phyloP scores from a whole-genome alignment of 2,329 filamentous ascomycete species.

The Hypoxylon sp. region DNA sequence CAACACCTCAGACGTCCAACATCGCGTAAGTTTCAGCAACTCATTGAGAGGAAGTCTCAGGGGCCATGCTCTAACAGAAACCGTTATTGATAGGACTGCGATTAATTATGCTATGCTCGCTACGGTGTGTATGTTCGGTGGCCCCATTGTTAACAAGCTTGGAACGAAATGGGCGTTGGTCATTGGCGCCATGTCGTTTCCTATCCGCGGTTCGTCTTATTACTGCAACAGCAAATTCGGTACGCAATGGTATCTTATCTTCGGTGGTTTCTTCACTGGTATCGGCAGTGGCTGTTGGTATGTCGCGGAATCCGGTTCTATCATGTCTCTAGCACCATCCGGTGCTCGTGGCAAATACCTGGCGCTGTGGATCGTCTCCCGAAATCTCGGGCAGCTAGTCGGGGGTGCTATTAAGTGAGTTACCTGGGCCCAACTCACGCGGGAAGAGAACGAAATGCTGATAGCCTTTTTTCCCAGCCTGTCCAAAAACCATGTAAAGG shows the following conservation, averaged over 20 bases:
- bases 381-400: conserved; percentile 63
- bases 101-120: conserved; percentile 53
- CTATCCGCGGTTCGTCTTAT: conserved; percentile 63
- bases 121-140: conserved; percentile 59
- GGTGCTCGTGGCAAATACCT: conserved; percentile 64
- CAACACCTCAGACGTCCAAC: conserved; percentile 61
- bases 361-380: conserved; percentile 63
- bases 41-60: not conserved
- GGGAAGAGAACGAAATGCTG: conserved; percentile 2
- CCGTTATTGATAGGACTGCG: conserved; percentile 33
- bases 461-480: conserved; percentile 47
- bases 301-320: conserved; percentile 63
- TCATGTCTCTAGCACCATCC: conserved; percentile 64
- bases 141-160: conserved; percentile 63
- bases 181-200: conserved; percentile 59
- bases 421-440: not conserved
- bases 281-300: conserved; percentile 64
- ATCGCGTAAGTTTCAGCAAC: conserved; percentile 53
- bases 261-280: conserved; percentile 57
- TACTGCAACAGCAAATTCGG: conserved; percentile 66
- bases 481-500: conserved; percentile 57
- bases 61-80: conserved; percentile 13
- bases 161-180: conserved; percentile 64
- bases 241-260: conserved; percentile 62
- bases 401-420: conserved; percentile 63